Base-by-base conservation (phyloP, 768 basidiomycete genomes). In the Boletus rubropictus region DNA sequence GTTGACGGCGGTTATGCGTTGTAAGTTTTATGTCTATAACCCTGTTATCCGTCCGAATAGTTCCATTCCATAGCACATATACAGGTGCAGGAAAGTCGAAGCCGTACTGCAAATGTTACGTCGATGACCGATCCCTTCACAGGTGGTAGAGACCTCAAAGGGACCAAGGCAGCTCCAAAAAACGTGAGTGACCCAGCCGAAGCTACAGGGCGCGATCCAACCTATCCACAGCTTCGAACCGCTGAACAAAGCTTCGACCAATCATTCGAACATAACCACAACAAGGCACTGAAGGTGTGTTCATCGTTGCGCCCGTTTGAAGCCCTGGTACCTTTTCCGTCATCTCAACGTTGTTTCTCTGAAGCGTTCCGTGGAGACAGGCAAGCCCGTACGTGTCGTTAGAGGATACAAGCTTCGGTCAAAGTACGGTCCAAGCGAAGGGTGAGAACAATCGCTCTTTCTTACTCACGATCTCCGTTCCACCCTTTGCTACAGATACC, bases 221-320 rank as follows among this genome's bases (percentile, higher is more conserved):
- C 40, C n/a, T 5, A 21, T 9, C 17, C 34, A 17, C 35, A 91
- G 88, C 81, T 95, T 37, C 85, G 93, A 12, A 94, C 92, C 0
- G 93, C 86, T 8, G 84, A 83, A 4, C 93, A 96, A 63, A 89
- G 82, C 54, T 84, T 72, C 41, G 81, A 94, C 61, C 92, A 95
- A 62, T 74, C 72, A 2, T 94, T 92, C 52, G 86, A 91, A 10
- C 78, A 86, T 52, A 64, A 61, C 7, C 78, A 76, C 57, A 94
- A 94, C 62, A 79, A 71, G 49, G 78, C 86, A 34, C 68, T 94
- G 21, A 71, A 80, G 72, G 83, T 83, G 43, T 4, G 56, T 21
- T 22, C 3, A 28, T 31, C 22, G 10, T 32, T 25, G 2, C 10
- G 10, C 1, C 20, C 20, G n/a, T 17, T 14, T 17, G 6, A n/a